Evolutionary conservation across 1,284 basidiomycete species (phyloP).

Genomic region (Fomes fomentarius): DNA sequence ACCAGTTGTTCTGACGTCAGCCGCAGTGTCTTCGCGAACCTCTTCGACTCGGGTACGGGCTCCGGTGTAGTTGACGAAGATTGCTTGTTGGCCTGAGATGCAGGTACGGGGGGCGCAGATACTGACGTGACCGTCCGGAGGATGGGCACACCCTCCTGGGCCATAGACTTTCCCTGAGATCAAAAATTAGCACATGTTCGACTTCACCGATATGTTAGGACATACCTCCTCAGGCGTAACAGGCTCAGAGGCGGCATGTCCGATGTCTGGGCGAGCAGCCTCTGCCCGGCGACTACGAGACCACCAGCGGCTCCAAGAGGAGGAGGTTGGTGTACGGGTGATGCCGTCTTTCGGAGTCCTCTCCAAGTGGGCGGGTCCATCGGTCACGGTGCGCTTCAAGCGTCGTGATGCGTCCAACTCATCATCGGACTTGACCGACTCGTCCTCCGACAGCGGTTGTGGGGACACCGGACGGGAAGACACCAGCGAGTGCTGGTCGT

Average conservation of each 20-base stretch:
- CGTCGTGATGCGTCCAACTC: conserved; percentile 35
- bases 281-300: conserved; percentile 52
- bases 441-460: conserved; percentile 31
- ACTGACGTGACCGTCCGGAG: conserved; percentile 20
- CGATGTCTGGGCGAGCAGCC: conserved; percentile 28
- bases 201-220: too few species aligned
- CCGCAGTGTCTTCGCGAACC: conserved; percentile 92
- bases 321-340: conserved; percentile 52
- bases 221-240: conserved; percentile 19
- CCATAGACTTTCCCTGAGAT: neutral
- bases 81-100: neutral
- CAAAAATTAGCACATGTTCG: too few species aligned
- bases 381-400: conserved; percentile 18
- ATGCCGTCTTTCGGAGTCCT: conserved; percentile 41
- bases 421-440: conserved; percentile 29
- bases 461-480: conserved; percentile 37
- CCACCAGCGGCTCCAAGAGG: conserved; percentile 82
- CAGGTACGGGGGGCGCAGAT: conserved; percentile 15
- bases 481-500: conserved; percentile 31
- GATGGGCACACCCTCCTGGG: conserved; percentile 1
- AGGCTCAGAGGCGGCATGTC: conserved; percentile 25
- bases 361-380: conserved; percentile 11
- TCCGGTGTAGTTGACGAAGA: neutral
- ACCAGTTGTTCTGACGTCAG: conserved; percentile 84
- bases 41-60: conserved; percentile 36